A percentile compares a stretch with the other conserved stretches of the same genome.
Conservation (phyloP, 768 basidiomycete genomes). For the Mycena vitilis region DNA sequence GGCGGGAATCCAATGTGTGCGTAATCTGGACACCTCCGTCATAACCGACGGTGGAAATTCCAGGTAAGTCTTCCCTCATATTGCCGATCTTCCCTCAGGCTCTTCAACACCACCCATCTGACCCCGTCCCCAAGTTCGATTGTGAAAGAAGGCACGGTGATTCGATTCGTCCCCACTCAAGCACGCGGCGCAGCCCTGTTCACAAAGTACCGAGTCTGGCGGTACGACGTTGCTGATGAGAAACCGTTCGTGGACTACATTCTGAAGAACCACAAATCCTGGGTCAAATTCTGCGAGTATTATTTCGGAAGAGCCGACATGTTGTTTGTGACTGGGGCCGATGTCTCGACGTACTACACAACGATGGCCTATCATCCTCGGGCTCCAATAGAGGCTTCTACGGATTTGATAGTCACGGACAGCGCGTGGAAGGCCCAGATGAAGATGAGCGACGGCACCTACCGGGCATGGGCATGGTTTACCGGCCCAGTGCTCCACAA, state of each 20-base stretch:
- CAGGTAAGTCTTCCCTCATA: background rate
- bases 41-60: background rate
- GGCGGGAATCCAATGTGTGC: background rate
- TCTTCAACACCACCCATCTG: no score
- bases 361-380: background rate
- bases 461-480: background rate
- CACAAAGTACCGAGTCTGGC: slow-evolving; percentile 3
- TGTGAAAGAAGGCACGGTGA: background rate
- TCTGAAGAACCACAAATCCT: slow-evolving; percentile 1
- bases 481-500: background rate
- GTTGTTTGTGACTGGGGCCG: background rate
- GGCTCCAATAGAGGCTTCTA: background rate
- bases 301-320: background rate
- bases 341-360: background rate
- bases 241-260: background rate
- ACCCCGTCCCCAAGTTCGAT: background rate
- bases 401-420: slow-evolving; percentile 1
- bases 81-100: no score
- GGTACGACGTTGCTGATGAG: background rate
- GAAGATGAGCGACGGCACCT: background rate
- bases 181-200: background rate
- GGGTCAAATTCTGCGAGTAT: background rate
- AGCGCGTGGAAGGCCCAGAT: background rate
- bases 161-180: background rate
- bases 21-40: background rate